Percentiles rank a stretch among this genome's conserved stretches.
Conservation (phyloP, 176 grass and related monocot genomes). For the Oryza brachyantha region DNA sequence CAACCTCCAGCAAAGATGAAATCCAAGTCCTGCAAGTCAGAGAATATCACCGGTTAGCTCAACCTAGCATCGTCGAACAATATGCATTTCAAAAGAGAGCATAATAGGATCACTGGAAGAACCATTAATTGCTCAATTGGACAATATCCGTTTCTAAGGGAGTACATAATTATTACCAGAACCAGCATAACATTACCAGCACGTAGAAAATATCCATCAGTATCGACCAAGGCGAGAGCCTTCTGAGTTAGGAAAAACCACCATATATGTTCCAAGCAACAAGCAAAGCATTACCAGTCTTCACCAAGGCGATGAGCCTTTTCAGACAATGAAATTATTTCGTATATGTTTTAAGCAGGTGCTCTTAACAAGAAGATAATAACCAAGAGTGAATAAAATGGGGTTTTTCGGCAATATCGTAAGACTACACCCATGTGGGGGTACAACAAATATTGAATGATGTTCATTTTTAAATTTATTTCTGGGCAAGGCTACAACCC, state of each 20-base stretch:
- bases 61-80: neutral
- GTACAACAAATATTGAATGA: neutral
- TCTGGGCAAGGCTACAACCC: neutral
- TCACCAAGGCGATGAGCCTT: neutral
- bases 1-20: conserved; percentile 1
- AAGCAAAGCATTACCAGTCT: neutral
- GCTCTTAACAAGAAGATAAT: neutral
- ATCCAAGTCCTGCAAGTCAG: neutral
- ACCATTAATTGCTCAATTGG: neutral
- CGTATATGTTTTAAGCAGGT: neutral
- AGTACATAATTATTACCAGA: neutral
- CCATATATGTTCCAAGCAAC: neutral
- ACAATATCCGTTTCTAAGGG: neutral
- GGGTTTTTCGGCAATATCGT: neutral
- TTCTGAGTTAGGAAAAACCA: neutral
- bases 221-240: neutral
- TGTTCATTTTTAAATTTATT: neutral
- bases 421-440: neutral
- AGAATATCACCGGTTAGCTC: neutral
- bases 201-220: neutral
- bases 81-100: neutral
- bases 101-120: neutral
- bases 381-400: neutral
- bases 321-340: neutral
- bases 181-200: neutral